phyloP scores from a whole-genome alignment of 179 eudicot species.

The Pouteria campechiana region DNA sequence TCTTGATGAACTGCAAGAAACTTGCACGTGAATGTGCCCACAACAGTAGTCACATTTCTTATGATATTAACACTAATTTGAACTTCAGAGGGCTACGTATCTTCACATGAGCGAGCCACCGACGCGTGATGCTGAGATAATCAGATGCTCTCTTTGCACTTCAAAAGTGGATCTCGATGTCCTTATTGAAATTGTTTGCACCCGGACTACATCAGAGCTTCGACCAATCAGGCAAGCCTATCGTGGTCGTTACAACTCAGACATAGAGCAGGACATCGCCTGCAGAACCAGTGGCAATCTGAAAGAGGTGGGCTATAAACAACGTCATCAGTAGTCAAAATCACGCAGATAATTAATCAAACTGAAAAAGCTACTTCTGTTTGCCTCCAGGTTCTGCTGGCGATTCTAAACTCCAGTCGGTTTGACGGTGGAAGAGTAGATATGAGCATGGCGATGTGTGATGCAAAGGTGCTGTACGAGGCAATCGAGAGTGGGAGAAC shows the following conservation, averaged over 20 bases:
- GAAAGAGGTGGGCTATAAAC: conserved; percentile 1
- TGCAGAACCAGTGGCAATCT: background rate
- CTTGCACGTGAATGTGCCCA: too few relatives aligned
- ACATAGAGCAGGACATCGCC: background rate
- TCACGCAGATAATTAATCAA: too few relatives aligned
- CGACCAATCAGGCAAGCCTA: conserved; percentile 2
- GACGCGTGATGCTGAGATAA: background rate
- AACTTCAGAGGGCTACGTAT: background rate
- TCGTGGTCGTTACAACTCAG: background rate
- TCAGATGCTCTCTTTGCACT: conserved; percentile 1
- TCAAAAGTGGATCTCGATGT: background rate
- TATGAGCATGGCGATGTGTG: conserved; percentile 1
- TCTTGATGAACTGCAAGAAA: too few relatives aligned
- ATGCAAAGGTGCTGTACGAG: conserved; percentile 1
- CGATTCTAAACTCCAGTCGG: background rate
- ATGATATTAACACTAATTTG: too few relatives aligned
- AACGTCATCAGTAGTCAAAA: too few relatives aligned
- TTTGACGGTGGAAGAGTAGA: background rate
- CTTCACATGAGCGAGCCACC: background rate
- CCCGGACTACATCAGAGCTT: conserved; percentile 2
- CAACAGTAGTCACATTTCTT: too few relatives aligned
- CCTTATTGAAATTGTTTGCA: background rate
- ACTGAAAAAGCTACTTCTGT: too few relatives aligned
- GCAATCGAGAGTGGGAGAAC: conserved; percentile 6
- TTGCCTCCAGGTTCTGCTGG: conserved; percentile 1